Percentiles rank a stretch among this genome's conserved stretches.
phyloP scores from a whole-genome alignment of 176 grass and related monocot genomes.

The Alloteropsis semialata region DNA sequence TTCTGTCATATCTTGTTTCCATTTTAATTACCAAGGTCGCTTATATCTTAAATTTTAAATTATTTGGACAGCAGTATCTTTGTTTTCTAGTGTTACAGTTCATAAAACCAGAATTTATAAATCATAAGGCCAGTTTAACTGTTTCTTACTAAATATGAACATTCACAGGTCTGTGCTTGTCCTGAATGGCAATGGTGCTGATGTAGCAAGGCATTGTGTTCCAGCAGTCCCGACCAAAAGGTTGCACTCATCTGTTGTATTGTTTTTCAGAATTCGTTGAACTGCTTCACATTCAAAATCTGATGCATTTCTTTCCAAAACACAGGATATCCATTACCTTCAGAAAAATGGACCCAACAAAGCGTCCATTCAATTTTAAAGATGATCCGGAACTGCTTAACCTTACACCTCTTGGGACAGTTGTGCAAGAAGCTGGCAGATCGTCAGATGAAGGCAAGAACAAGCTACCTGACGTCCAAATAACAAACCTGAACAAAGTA shows the following conservation, averaged over 20 bases:
- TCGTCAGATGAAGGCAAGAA: slow-evolving; percentile 43
- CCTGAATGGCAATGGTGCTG: slow-evolving; percentile 83
- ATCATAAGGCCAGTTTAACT: not conserved
- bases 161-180: slow-evolving; percentile 73
- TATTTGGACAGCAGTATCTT: not conserved
- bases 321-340: slow-evolving; percentile 91
- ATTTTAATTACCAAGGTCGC: not conserved
- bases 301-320: slow-evolving; percentile 21
- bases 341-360: slow-evolving; percentile 73
- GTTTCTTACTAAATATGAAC: slow-evolving; percentile 29
- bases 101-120: not conserved
- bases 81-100: not conserved
- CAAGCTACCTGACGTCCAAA: slow-evolving; percentile 19
- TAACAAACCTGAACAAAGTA: slow-evolving; percentile 33
- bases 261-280: slow-evolving; percentile 15
- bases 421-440: slow-evolving; percentile 31
- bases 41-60: not conserved
- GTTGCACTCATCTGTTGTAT: slow-evolving; percentile 29
- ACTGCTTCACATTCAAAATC: slow-evolving; percentile 21
- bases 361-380: slow-evolving; percentile 53
- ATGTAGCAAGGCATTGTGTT: slow-evolving; percentile 86
- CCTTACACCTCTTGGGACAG: slow-evolving; percentile 38
- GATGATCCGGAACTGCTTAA: slow-evolving; percentile 63
- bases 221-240: slow-evolving; percentile 76
- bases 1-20: not conserved